Base-by-base conservation (phyloP, 164 flowering plant genomes). In the Kingdonia uniflora region DNA sequence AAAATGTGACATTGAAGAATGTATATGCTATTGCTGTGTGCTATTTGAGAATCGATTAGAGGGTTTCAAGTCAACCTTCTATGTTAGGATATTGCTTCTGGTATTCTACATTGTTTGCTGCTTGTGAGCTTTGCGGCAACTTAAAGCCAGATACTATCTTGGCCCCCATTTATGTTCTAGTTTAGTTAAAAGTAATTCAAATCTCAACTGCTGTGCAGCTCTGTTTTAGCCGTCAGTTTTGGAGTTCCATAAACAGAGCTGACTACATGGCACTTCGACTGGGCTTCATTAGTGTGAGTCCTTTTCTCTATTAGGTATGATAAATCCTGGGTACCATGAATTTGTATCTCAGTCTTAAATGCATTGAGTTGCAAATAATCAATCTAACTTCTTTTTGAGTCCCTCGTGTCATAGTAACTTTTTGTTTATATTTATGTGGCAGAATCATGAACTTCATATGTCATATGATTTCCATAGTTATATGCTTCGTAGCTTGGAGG, bases 401-500 rank as follows among this genome's bases (percentile, higher is more conserved):
- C n/a, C n/a, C n/a, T n/a, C n/a, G n/a, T 29, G 4, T 29, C 35
- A 8, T 29, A 29, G 35, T 29, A 8, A 29, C 35, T 29, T 3
- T 55, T 55, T 17, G 37, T 29, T 55, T 24, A 20, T 23, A 17
- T 17, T 26, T 29, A 51, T 13, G n/a, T 59, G 75, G 70, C 66
- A 90, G 97, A 78, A 76, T 56, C 97, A 87, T 71, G 63, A 74
- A 59, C 88, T 90, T 54, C 95, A 80, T 51, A 57, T 82, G 54
- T 62, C 87, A 24, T 90, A 90, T 68, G 81, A 90, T 66, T 90
- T 90, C 58, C 97, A 77, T 52, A 79, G 68, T 14, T 90, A 90
- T 62, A 85, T 90, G 95, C 76, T 82, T 44, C 81, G 95, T 46
- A 83, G 92, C 76, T 80, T 90, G 97, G 95, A 90, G 58, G 97